Percentiles rank a stretch among this genome's conserved stretches.
These are phyloP conservation scores for Amaranthus tricolor DNA, from an alignment of 179 eudicot species.

Conservation along the genomic window DNA sequence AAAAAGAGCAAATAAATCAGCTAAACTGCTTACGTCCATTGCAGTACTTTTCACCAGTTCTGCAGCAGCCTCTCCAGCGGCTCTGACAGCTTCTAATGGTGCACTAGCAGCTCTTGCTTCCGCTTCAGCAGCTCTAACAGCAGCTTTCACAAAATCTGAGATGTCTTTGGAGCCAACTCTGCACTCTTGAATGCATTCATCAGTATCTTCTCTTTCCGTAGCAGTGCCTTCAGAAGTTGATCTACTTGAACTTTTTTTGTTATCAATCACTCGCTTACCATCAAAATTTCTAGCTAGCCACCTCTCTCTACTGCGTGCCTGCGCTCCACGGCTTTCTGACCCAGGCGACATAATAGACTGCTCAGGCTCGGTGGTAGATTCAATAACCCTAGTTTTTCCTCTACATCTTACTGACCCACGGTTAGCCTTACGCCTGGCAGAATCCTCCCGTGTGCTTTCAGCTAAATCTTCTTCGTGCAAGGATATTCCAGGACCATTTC, in stretches of 20 bases:
- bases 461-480: slow-evolving; percentile 56
- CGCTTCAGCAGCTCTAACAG: slow-evolving; percentile 95
- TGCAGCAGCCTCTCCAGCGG: slow-evolving; percentile 98
- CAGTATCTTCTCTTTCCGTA: slow-evolving; percentile 67
- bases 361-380: slow-evolving; percentile 53
- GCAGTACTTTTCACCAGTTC: slow-evolving; percentile 96
- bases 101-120: slow-evolving; percentile 94
- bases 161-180: slow-evolving; percentile 81
- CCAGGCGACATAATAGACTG: slow-evolving; percentile 56
- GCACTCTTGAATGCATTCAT: slow-evolving; percentile 73
- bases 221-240: slow-evolving; percentile 35
- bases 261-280: slow-evolving; percentile 42
- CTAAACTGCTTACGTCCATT: slow-evolving; percentile 54
- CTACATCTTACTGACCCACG: slow-evolving; percentile 50
- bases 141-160: slow-evolving; percentile 77
- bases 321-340: slow-evolving; percentile 68
- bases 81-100: slow-evolving; percentile 78
- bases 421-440: slow-evolving; percentile 49
- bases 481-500: slow-evolving; percentile 44
- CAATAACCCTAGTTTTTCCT: slow-evolving; percentile 53
- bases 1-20: not conserved
- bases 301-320: slow-evolving; percentile 49
- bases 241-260: slow-evolving; percentile 37
- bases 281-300: slow-evolving; percentile 42
- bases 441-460: slow-evolving; percentile 57